Evolutionary conservation across 371 early-diverging fungal genomes (phyloP).

Genomic region (Mucor piriformis): DNA sequence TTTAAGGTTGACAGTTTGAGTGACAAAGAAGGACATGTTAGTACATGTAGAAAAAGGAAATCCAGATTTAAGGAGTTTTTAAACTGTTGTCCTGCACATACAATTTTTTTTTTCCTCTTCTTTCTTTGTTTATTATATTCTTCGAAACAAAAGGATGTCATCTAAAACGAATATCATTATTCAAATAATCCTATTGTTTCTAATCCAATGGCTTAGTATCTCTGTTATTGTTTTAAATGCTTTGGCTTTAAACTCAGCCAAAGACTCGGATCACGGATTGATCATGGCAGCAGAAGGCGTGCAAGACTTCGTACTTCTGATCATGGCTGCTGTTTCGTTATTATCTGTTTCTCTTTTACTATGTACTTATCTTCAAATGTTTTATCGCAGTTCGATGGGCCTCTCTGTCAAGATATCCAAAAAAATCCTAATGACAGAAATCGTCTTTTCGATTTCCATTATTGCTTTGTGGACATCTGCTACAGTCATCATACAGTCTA

Average conservation of each 20-base stretch:
- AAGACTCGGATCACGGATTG: constrained; percentile 9
- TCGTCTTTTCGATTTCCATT: constrained; percentile 22
- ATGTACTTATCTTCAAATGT: constrained; percentile 24
- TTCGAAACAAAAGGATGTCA: not conserved
- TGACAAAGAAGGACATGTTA: no score
- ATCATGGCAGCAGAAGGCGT: constrained; percentile 22
- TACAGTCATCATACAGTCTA: constrained; percentile 18
- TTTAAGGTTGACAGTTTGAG: no score
- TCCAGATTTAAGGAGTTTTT: no score
- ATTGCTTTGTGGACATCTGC: constrained; percentile 33
- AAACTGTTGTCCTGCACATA: no score
- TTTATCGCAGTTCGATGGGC: constrained; percentile 12
- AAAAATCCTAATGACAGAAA: constrained; percentile 16
- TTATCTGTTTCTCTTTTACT: constrained; percentile 26
- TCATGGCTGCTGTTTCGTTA: constrained; percentile 30
- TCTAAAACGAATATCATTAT: constrained; percentile 10
- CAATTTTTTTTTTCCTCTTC: no score
- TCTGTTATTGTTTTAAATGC: constrained; percentile 32
- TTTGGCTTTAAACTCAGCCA: constrained; percentile 11
- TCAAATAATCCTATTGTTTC: constrained; percentile 26
- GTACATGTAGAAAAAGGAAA: no score
- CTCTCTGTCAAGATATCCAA: constrained; percentile 10
- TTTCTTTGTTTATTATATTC: no score
- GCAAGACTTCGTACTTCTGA: constrained; percentile 29
- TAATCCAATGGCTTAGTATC: constrained; percentile 43